Evolutionary conservation across 495 filamentous ascomycete genomes (phyloP).

Genomic region (Podospora bellae-mahoneyi): DNA sequence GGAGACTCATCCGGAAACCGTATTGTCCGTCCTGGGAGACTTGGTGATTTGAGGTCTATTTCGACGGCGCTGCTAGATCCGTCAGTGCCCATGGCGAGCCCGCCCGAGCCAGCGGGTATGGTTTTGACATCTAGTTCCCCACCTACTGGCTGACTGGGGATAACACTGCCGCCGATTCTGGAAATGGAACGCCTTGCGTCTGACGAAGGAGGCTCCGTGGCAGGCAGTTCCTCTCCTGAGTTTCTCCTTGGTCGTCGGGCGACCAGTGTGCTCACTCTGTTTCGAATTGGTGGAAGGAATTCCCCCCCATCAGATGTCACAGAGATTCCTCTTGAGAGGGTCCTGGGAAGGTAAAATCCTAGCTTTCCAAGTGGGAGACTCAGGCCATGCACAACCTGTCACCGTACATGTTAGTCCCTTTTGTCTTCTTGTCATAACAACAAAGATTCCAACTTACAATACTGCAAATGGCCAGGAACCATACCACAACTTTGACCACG

Average conservation of each 20-base stretch:
- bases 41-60: conserved; percentile 2
- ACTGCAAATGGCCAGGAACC: conserved; percentile 83
- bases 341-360: conserved; percentile 73
- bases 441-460: conserved; percentile 58
- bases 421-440: no score
- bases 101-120: background rate
- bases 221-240: conserved; percentile 21
- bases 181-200: conserved; percentile 40
- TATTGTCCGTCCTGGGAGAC: conserved; percentile 32
- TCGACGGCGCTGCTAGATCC: background rate
- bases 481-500: conserved; percentile 67
- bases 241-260: conserved; percentile 23
- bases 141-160: conserved; percentile 16
- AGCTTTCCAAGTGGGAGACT: conserved; percentile 82
- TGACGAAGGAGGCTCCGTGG: conserved; percentile 19
- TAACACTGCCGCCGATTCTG: conserved; percentile 44
- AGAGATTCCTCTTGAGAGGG: conserved; percentile 56
- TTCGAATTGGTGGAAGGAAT: conserved; percentile 20
- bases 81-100: background rate
- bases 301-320: conserved; percentile 22
- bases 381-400: conserved; percentile 77
- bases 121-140: background rate
- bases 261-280: conserved; percentile 28
- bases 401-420: no score
- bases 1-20: conserved; percentile 44